Conservation (phyloP, 441 rosid species). For the Syzygium malaccense region DNA sequence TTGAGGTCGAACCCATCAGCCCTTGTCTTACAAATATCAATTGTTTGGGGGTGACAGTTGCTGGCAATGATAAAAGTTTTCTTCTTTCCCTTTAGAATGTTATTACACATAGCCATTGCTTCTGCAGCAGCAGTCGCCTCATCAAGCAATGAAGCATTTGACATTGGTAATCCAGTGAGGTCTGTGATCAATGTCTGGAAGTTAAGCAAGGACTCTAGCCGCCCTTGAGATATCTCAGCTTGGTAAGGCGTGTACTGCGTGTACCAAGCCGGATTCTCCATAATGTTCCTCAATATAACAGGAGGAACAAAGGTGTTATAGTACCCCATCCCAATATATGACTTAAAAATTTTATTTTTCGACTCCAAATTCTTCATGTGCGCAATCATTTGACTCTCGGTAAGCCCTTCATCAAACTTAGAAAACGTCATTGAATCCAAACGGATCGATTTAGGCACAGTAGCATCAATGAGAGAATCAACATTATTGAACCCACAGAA, state of each 20-base stretch:
- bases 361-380: conserved; percentile 79
- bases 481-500: conserved; percentile 61
- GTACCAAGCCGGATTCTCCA: conserved; percentile 99
- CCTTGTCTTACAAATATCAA: conserved; percentile 87
- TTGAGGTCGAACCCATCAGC: conserved; percentile 85
- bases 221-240: conserved; percentile 94
- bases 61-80: conserved; percentile 79
- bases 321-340: conserved; percentile 93
- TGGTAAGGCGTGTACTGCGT: conserved; percentile 96
- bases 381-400: conserved; percentile 78
- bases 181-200: conserved; percentile 81
- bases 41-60: conserved; percentile 91
- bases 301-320: conserved; percentile 83
- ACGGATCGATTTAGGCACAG: conserved; percentile 89
- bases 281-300: conserved; percentile 82
- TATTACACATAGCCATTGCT: conserved; percentile 99
- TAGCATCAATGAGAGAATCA: conserved; percentile 66
- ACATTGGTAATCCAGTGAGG: conserved; percentile 90
- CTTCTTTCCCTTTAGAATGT: conserved; percentile 81
- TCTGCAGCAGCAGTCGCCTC: conserved; percentile 99
- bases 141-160: conserved; percentile 86
- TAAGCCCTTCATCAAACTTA: conserved; percentile 77
- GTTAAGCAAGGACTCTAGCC: conserved; percentile 86
- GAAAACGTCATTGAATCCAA: conserved; percentile 76
- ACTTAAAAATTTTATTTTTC: conserved; percentile 76